Conservation (phyloP, 805 yeast species). For the Saccharomycopsis malanga region DNA sequence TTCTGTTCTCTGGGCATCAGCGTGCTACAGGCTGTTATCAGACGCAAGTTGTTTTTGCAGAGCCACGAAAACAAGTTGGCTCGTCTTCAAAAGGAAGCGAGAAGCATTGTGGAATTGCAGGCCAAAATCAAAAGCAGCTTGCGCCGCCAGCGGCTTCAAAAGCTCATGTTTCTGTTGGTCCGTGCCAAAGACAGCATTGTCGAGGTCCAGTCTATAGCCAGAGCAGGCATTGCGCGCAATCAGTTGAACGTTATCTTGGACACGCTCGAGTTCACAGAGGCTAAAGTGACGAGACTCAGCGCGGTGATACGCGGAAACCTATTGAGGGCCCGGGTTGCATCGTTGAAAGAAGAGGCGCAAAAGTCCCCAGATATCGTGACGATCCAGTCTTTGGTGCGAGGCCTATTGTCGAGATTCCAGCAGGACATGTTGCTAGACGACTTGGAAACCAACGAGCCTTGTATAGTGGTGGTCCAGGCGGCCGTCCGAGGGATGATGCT, state of each 20-base stretch:
- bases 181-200: conserved; percentile 10
- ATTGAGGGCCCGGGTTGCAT: conserved; percentile 29
- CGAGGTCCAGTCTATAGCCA: conserved; percentile 38
- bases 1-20: background rate
- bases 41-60: background rate
- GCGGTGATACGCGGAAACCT: conserved; percentile 40
- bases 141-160: background rate
- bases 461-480: conserved; percentile 46
- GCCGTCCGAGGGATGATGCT: conserved; percentile 39
- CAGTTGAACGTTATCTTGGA: conserved; percentile 36
- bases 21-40: conserved; percentile 9
- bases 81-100: background rate
- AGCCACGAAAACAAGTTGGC: background rate
- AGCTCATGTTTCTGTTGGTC: background rate
- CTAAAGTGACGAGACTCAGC: conserved; percentile 31
- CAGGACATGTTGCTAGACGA: conserved; percentile 49
- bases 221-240: conserved; percentile 40
- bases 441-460: conserved; percentile 35
- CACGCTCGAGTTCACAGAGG: conserved; percentile 35
- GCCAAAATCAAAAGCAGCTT: conserved; percentile 8
- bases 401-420: conserved; percentile 51
- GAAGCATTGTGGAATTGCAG: background rate
- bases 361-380: conserved; percentile 28
- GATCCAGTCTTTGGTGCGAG: conserved; percentile 57
- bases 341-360: conserved; percentile 23